phyloP scores from a whole-genome alignment of 352 stramenopile genomes.

The Phytophthora niederhauseri region DNA sequence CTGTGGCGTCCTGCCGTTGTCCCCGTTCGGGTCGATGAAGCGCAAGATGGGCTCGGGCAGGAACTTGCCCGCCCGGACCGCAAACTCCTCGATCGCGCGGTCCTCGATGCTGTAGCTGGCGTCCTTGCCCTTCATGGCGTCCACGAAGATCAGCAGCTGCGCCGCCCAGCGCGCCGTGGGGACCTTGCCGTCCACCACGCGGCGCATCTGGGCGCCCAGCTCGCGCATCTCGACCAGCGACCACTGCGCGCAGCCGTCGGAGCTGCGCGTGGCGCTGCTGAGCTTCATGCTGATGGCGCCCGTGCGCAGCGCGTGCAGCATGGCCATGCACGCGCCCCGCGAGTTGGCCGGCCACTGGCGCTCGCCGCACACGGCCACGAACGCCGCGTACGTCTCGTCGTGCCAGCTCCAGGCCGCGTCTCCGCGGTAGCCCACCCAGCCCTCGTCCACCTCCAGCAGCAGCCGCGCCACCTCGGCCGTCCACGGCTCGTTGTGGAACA shows the following conservation, averaged over 20 bases:
- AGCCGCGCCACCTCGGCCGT: slow-evolving; percentile 27
- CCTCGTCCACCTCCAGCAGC: slow-evolving; percentile 38
- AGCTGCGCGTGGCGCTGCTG: slow-evolving; percentile 17
- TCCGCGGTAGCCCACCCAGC: slow-evolving; percentile 28
- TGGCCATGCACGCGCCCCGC: slow-evolving; percentile 16
- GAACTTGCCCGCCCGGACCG: slow-evolving; percentile 21
- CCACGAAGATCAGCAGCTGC: slow-evolving; percentile 20
- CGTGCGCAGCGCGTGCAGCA: slow-evolving; percentile 26
- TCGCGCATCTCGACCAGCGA: slow-evolving; percentile 32
- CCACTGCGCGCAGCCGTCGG: slow-evolving; percentile 32
- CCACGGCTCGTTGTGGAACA: slow-evolving; percentile 26
- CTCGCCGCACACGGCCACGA: slow-evolving; percentile 20
- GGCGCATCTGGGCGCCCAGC: slow-evolving; percentile 32
- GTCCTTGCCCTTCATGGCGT: slow-evolving; percentile 26
- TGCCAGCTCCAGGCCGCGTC: slow-evolving; percentile 29
- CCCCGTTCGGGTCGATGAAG: slow-evolving; percentile 13
- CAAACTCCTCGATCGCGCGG: slow-evolving; percentile 28
- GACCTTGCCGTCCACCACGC: slow-evolving; percentile 14
- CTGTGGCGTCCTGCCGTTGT: not conserved
- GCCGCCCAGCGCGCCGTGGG: slow-evolving; percentile 13
- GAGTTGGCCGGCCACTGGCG: slow-evolving; percentile 31
- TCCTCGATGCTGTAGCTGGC: slow-evolving; percentile 14
- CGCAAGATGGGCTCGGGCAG: slow-evolving; percentile 13
- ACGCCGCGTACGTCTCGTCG: slow-evolving; percentile 25
- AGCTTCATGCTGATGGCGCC: slow-evolving; percentile 31